These are phyloP conservation scores for Echites panduratus DNA, from an alignment of 257 asterid genomes.

Conservation along the genomic window DNA sequence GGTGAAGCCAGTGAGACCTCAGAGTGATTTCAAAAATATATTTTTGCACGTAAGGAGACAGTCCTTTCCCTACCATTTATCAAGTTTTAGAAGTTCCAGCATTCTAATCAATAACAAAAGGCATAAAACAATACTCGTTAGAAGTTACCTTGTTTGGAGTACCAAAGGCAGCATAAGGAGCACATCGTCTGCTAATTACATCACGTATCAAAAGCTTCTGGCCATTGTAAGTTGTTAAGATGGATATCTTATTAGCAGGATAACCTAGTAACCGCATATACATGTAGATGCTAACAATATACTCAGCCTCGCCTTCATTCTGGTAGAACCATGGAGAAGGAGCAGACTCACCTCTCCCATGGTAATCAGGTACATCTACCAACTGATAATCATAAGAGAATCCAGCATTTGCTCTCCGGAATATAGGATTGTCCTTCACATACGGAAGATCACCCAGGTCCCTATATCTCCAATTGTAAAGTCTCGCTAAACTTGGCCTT, in stretches of 20 bases:
- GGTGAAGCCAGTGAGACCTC: background rate
- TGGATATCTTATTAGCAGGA: constrained; percentile 92
- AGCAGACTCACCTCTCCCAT: constrained; percentile 89
- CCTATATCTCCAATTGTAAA: constrained; percentile 95
- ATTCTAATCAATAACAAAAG: background rate
- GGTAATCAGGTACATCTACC: constrained; percentile 88
- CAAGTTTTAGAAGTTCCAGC: background rate
- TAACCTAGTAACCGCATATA: constrained; percentile 97
- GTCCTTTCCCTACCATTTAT: background rate
- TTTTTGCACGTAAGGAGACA: background rate
- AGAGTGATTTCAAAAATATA: background rate
- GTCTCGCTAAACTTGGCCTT: constrained; percentile 90
- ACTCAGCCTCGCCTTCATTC: constrained; percentile 99
- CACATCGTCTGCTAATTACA: constrained; percentile 86
- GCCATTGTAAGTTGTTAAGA: constrained; percentile 94
- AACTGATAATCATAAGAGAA: constrained; percentile 85
- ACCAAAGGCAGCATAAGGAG: constrained; percentile 87
- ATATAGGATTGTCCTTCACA: constrained; percentile 58
- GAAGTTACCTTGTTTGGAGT: constrained; percentile 78
- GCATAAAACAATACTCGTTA: background rate
- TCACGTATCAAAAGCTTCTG: constrained; percentile 97
- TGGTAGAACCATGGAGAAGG: constrained; percentile 99
- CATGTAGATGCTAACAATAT: constrained; percentile 81
- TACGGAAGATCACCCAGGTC: constrained; percentile 91
- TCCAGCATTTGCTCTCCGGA: constrained; percentile 81